Percentiles rank a stretch among this genome's conserved stretches.
Conservation (phyloP, 805 yeast genomes). For the Lipomyces chichibuensis region DNA sequence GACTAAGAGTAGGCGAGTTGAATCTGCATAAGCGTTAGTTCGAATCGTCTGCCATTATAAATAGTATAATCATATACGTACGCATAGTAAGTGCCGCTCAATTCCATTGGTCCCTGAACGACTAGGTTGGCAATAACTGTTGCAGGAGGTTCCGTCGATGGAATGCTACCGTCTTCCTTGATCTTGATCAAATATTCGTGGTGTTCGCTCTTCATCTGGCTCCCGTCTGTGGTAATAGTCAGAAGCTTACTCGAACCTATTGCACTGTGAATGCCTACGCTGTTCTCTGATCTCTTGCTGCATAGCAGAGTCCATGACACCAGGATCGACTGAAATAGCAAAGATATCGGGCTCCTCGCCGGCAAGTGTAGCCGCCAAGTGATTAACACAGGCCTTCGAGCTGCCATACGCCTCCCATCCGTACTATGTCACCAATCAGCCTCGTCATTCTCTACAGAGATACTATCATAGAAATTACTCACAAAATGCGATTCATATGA, state of each 20-base stretch:
- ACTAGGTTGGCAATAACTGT: constrained; percentile 68
- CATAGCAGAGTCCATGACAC: constrained; percentile 92
- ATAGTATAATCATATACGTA: constrained; percentile 42
- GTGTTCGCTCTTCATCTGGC: constrained; percentile 26
- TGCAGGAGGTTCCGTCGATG: constrained; percentile 75
- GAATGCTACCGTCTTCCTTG: constrained; percentile 56
- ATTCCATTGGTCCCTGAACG: constrained; percentile 53
- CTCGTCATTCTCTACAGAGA: neutral
- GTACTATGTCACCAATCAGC: constrained; percentile 40
- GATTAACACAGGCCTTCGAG: constrained; percentile 89
- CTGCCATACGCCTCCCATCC: constrained; percentile 94
- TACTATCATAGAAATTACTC: neutral
- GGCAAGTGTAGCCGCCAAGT: constrained; percentile 66
- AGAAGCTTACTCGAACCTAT: neutral
- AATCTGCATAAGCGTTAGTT: constrained; percentile 14
- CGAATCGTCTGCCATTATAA: neutral
- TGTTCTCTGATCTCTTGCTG: constrained; percentile 75
- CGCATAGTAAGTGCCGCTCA: constrained; percentile 72
- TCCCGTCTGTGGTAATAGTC: constrained; percentile 19
- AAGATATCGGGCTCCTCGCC: constrained; percentile 64
- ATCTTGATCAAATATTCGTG: constrained; percentile 28
- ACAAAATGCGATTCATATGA: constrained; percentile 32
- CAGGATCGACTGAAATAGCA: constrained; percentile 83
- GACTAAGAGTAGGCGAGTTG: constrained; percentile 23
- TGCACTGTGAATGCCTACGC: constrained; percentile 36